Percentiles rank a stretch among this genome's conserved stretches.
These are phyloP conservation scores for Lichtheimia ornata DNA, from an alignment of 371 early-diverging fungal genomes.

Conservation along the genomic window DNA sequence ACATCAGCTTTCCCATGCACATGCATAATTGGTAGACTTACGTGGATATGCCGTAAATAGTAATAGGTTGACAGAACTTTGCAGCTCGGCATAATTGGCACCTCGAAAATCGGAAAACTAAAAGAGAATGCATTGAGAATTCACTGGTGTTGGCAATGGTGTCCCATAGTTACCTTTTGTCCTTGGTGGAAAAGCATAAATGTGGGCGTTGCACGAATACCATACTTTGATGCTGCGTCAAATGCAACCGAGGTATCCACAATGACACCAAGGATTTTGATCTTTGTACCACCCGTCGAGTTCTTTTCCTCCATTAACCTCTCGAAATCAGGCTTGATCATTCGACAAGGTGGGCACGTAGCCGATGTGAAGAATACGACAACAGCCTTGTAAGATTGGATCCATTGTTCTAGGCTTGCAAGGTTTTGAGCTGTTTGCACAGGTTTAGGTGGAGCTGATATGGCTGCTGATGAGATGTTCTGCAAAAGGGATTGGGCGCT, in stretches of 20 bases:
- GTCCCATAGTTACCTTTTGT: slow-evolving; percentile 29
- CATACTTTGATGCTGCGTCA: slow-evolving; percentile 55
- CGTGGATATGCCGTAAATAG: slow-evolving; percentile 71
- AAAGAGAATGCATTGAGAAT: background rate
- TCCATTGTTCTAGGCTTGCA: slow-evolving; percentile 29
- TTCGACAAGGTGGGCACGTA: slow-evolving; percentile 72
- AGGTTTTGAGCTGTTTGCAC: slow-evolving; percentile 40
- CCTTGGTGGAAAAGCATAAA: slow-evolving; percentile 80
- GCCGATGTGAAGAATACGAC: slow-evolving; percentile 77
- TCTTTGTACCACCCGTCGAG: slow-evolving; percentile 9
- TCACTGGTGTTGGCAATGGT: no score
- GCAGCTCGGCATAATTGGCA: slow-evolving; percentile 66
- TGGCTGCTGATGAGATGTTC: slow-evolving; percentile 38
- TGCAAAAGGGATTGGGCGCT: slow-evolving; percentile 23
- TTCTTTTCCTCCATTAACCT: slow-evolving; percentile 56
- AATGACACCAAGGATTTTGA: slow-evolving; percentile 61
- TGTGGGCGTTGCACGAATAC: slow-evolving; percentile 85
- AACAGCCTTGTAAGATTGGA: slow-evolving; percentile 55
- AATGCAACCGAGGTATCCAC: slow-evolving; percentile 62
- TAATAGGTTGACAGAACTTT: slow-evolving; percentile 62
- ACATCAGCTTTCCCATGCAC: background rate
- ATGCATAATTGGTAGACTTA: slow-evolving; percentile 25
- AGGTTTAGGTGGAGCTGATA: slow-evolving; percentile 36
- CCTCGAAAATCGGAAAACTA: slow-evolving; percentile 64
- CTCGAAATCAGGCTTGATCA: slow-evolving; percentile 74